A percentile compares a stretch with the other conserved stretches of the same genome.
Evolutionary conservation across 2,329 filamentous ascomycete genomes (phyloP).

Genomic region (Didymella segeticola): DNA sequence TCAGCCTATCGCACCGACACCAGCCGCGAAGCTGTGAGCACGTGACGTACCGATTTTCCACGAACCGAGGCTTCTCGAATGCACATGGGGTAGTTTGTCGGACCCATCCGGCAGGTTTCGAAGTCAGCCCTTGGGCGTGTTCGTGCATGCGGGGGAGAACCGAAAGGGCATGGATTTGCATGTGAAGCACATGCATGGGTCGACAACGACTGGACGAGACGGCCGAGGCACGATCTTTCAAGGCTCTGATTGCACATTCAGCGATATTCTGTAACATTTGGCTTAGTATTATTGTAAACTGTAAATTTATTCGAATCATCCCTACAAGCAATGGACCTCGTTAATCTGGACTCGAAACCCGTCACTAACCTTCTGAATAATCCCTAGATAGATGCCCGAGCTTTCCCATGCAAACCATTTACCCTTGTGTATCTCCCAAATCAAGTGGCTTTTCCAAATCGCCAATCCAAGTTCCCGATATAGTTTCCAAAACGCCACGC

Average conservation of each 20-base stretch:
- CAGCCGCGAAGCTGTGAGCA: constrained; percentile 14
- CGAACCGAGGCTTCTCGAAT: constrained; percentile 7
- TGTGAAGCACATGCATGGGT: neutral
- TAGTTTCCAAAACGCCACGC: constrained; percentile 5
- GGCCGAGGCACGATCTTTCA: constrained; percentile 2
- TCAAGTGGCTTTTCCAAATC: neutral
- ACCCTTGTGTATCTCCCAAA: neutral
- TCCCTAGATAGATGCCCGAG: neutral
- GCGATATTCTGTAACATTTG: neutral
- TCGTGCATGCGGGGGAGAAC: constrained; percentile 4
- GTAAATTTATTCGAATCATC: too few relatives aligned
- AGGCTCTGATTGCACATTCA: neutral
- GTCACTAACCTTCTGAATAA: neutral
- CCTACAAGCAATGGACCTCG: too few relatives aligned
- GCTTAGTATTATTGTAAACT: neutral
- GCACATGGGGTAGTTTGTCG: neutral
- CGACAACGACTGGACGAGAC: neutral
- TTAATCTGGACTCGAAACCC: neutral
- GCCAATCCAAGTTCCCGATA: too few relatives aligned
- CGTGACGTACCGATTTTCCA: constrained; percentile 3
- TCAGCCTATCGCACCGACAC: constrained; percentile 10
- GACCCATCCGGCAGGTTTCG: too few relatives aligned
- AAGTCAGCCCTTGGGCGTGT: too few relatives aligned
- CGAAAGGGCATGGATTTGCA: neutral
- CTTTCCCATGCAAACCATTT: neutral